Percentiles rank a stretch among this genome's conserved stretches.
Evolutionary conservation across 441 rosid species (phyloP).

Genomic region (Pelargonium australe): DNA sequence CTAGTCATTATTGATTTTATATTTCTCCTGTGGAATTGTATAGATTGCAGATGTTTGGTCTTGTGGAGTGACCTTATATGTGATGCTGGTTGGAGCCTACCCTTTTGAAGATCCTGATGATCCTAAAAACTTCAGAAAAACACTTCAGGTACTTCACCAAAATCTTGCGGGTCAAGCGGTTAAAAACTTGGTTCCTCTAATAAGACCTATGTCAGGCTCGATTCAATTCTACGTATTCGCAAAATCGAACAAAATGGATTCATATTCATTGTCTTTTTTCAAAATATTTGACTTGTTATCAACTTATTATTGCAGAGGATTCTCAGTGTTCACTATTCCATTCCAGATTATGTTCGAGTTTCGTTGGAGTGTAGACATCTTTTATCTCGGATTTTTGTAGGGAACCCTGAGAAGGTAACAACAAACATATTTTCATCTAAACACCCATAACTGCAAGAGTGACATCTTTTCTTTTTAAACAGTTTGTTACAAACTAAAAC

Average conservation of each 20-base stretch:
- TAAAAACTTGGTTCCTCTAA: too few relatives aligned
- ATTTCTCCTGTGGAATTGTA: constrained; percentile 6
- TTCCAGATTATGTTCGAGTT: constrained; percentile 88
- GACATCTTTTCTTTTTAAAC: too few relatives aligned
- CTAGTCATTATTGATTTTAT: not conserved
- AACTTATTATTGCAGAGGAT: constrained; percentile 57
- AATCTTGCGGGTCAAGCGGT: too few relatives aligned
- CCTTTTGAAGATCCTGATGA: constrained; percentile 98
- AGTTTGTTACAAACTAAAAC: too few relatives aligned
- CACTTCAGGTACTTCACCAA: constrained; percentile 51
- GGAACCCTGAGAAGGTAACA: constrained; percentile 72
- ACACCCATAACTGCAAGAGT: too few relatives aligned
- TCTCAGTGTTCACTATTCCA: constrained; percentile 85
- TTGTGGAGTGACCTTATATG: constrained; percentile 92
- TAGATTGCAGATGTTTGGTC: constrained; percentile 99
- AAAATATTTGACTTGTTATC: too few relatives aligned
- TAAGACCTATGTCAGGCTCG: too few relatives aligned
- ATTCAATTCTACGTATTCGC: too few relatives aligned
- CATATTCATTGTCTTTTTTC: too few relatives aligned
- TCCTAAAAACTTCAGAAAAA: constrained; percentile 84
- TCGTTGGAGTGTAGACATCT: constrained; percentile 83
- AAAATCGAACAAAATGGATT: too few relatives aligned
- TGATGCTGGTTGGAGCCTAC: constrained; percentile 98
- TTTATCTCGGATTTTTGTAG: constrained; percentile 86
- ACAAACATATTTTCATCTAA: not conserved